Evolutionary conservation across 2,329 filamentous ascomycete genomes (phyloP), one percentile per base, ranked within the genome.

Genomic region (Blastomyces percursus): DNA sequence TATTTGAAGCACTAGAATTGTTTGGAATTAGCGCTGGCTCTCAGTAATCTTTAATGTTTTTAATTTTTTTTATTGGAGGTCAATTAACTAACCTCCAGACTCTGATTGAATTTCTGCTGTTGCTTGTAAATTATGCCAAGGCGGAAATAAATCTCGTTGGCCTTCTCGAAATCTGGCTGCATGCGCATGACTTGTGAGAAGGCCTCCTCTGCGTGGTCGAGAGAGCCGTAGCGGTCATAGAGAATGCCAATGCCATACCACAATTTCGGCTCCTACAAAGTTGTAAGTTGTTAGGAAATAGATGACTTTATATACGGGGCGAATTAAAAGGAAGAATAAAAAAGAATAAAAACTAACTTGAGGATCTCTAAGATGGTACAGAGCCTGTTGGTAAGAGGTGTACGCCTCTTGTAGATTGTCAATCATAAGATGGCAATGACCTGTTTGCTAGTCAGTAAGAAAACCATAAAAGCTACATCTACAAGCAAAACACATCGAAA

Each of bases 81-180:
- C 40, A 24, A 51, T 62, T 55, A 40, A 75, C 80, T 70, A 80
- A 96, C 92, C 77, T 97, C 94, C 55, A 97, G 81, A 80, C 92
- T 96, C 72, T 95, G 88, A 60, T 82, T 81, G 74, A 92, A 99
- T 75, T 97, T 97, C 65, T 92, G 88, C 73, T 97, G 94, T 71
- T 97, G 93, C 75, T 99, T 99, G 80, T 97, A 97, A 67, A 99
- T 97, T 79, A 99, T 99, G n/a, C 94, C 94, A 9, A 99, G 83
- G 35, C 94, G 86, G 78, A 99, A 99, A 76, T 97, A 99, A 61
- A 99, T 97, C 75, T 99, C 94, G 71, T 97, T 97, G 63, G 93
- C 92, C 82, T 99, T 99, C 72, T 99, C 94, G 69, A 97, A 97
- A 69, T 91, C 88, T 4, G 93, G 94, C 71, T 96, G 89, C 88